These are phyloP conservation scores for Hansenula sp. DNA, from an alignment of 1,139 yeast species.

Conservation along the genomic window DNA sequence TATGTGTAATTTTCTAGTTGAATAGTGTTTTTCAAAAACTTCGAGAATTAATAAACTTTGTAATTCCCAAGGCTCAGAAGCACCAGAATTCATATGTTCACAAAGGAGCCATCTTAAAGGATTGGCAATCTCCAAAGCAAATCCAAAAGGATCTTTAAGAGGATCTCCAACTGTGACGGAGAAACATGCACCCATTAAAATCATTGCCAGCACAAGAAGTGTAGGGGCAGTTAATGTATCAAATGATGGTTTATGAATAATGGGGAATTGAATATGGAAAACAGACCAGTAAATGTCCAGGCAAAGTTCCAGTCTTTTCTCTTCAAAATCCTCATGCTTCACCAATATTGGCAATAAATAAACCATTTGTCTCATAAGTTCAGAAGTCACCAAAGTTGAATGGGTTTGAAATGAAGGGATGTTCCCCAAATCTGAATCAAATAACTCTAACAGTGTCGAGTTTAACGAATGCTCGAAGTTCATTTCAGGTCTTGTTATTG, in stretches of 20 bases:
- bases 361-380: slow-evolving; percentile 1
- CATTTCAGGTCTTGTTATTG: slow-evolving; percentile 4
- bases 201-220: slow-evolving; percentile 44
- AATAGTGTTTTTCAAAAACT: slow-evolving; percentile 53
- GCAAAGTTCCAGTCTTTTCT: slow-evolving; percentile 9
- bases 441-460: slow-evolving; percentile 3
- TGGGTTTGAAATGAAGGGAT: slow-evolving; percentile 5
- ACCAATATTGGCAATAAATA: slow-evolving; percentile 1
- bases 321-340: slow-evolving; percentile 5
- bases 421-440: slow-evolving; percentile 6
- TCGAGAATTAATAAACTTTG: slow-evolving; percentile 55
- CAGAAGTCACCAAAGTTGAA: slow-evolving; percentile 3
- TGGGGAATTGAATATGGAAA: slow-evolving; percentile 50
- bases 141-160: slow-evolving; percentile 17
- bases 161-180: slow-evolving; percentile 6
- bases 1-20: slow-evolving; percentile 50
- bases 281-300: slow-evolving; percentile 39
- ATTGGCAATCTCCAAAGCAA: slow-evolving; percentile 39
- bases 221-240: slow-evolving; percentile 41
- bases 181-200: slow-evolving; percentile 39
- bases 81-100: slow-evolving; percentile 43
- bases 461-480: slow-evolving; percentile 6
- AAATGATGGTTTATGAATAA: slow-evolving; percentile 52
- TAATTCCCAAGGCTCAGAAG: slow-evolving; percentile 53
- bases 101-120: slow-evolving; percentile 54